phyloP scores from a whole-genome alignment of 805 yeast genomes.

The Ogataea pignaliae region DNA sequence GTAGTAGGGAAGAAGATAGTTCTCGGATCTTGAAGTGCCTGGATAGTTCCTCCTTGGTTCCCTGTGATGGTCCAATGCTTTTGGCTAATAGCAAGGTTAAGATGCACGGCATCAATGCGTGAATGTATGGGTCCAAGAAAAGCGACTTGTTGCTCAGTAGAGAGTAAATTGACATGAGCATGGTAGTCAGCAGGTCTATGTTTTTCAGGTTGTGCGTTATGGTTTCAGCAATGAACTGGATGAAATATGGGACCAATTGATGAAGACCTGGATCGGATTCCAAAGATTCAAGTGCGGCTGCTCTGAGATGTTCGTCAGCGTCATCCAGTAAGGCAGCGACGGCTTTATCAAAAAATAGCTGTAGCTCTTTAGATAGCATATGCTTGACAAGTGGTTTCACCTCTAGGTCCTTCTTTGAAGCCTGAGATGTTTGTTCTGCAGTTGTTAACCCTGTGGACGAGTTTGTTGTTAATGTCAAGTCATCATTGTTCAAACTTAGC shows the following conservation, averaged over 20 bases:
- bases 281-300: slow-evolving; percentile 80
- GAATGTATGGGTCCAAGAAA: slow-evolving; percentile 92
- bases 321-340: slow-evolving; percentile 69
- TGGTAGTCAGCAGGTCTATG: slow-evolving; percentile 65
- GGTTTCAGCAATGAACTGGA: slow-evolving; percentile 94
- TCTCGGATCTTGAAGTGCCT: slow-evolving; percentile 67
- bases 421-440: slow-evolving; percentile 21
- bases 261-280: slow-evolving; percentile 94
- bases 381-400: slow-evolving; percentile 93
- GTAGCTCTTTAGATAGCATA: slow-evolving; percentile 89
- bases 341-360: slow-evolving; percentile 87
- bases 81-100: slow-evolving; percentile 86
- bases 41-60: slow-evolving; percentile 18
- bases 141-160: slow-evolving; percentile 77
- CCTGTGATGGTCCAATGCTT: slow-evolving; percentile 55
- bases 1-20: slow-evolving; percentile 78
- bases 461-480: slow-evolving; percentile 27
- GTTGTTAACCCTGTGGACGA: slow-evolving; percentile 26
- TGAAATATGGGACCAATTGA: slow-evolving; percentile 93
- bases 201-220: slow-evolving; percentile 81
- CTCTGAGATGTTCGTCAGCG: slow-evolving; percentile 52
- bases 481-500: slow-evolving; percentile 49
- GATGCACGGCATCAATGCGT: slow-evolving; percentile 95
- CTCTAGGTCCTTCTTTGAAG: slow-evolving; percentile 43
- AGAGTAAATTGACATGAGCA: slow-evolving; percentile 86